Conservation (phyloP, 495 filamentous ascomycete genomes). For the Rhypophila decipiens region DNA sequence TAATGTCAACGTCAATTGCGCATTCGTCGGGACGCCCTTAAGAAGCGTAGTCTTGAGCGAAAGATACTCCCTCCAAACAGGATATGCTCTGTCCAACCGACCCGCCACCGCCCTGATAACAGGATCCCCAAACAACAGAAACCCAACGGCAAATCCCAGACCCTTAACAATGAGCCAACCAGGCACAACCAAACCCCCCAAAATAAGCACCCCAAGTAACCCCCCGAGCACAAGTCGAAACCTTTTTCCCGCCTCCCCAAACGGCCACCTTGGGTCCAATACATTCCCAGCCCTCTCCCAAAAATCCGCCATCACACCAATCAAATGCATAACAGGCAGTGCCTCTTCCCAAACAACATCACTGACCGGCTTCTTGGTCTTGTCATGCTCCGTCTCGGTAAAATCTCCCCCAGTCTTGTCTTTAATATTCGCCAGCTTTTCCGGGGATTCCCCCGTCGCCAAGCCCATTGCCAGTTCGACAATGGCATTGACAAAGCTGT, state of each 20-base stretch:
- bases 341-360: slow-evolving; percentile 66
- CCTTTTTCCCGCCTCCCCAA: not conserved
- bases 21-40: slow-evolving; percentile 74
- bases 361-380: slow-evolving; percentile 73
- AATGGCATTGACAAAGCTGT: slow-evolving; percentile 67
- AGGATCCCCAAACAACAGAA: slow-evolving; percentile 73
- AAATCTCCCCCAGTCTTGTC: slow-evolving; percentile 38
- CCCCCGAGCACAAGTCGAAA: not conserved
- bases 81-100: slow-evolving; percentile 54
- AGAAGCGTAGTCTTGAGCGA: slow-evolving; percentile 63
- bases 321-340: slow-evolving; percentile 63
- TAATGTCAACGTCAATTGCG: slow-evolving; percentile 72
- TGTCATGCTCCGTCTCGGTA: slow-evolving; percentile 52
- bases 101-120: slow-evolving; percentile 49
- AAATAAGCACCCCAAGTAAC: too few relatives aligned
- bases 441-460: slow-evolving; percentile 61
- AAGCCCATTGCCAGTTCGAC: slow-evolving; percentile 64
- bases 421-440: slow-evolving; percentile 53
- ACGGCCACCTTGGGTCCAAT: not conserved
- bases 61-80: slow-evolving; percentile 64
- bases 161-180: slow-evolving; percentile 57
- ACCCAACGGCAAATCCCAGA: slow-evolving; percentile 54
- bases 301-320: slow-evolving; percentile 37
- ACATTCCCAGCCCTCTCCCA: not conserved
- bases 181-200: slow-evolving; percentile 9